These are phyloP conservation scores for Pistacia vera DNA, from an alignment of 345 rosid species.

Conservation along the genomic window DNA sequence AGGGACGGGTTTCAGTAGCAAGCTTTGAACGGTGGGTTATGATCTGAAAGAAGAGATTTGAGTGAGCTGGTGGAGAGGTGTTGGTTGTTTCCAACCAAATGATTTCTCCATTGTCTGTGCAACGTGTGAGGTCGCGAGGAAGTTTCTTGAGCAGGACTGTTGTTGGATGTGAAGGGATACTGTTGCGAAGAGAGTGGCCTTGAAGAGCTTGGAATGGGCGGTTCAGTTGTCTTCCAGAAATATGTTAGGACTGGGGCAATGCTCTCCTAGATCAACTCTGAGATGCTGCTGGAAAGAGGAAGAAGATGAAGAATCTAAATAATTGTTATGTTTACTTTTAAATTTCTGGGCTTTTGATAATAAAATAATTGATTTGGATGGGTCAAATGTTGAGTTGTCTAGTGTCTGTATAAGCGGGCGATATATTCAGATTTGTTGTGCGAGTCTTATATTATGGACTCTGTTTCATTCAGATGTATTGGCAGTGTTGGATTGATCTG, in stretches of 20 bases:
- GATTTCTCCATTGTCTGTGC: conserved; percentile 68
- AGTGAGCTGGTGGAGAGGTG: conserved; percentile 53
- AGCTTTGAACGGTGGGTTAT: conserved; percentile 79
- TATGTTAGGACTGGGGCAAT: conserved; percentile 32
- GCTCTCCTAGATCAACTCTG: conserved; percentile 60
- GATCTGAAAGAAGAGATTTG: conserved; percentile 32
- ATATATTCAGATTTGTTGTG: too few relatives aligned
- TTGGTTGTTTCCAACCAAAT: conserved; percentile 61
- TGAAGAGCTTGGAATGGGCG: conserved; percentile 58
- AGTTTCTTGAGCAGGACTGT: conserved; percentile 25
- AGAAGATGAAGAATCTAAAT: conserved; percentile 42
- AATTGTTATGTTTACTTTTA: too few relatives aligned
- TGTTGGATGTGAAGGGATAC: conserved; percentile 53
- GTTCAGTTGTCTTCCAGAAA: conserved; percentile 57
- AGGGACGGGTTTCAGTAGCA: conserved; percentile 34
- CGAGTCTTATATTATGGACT: background rate
- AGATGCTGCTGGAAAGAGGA: conserved; percentile 63
- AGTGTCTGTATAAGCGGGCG: too few relatives aligned
- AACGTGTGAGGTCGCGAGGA: conserved; percentile 36
- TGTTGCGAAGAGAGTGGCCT: conserved; percentile 43
- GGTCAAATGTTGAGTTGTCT: too few relatives aligned
- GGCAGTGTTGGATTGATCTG: too few relatives aligned
- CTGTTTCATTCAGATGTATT: background rate
- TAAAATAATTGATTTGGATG: too few relatives aligned
- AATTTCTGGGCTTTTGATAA: too few relatives aligned